Evolutionary conservation across 305 asterid species (phyloP), one percentile per base, ranked within the genome.

Genomic region (Fraxinus platypoda): DNA sequence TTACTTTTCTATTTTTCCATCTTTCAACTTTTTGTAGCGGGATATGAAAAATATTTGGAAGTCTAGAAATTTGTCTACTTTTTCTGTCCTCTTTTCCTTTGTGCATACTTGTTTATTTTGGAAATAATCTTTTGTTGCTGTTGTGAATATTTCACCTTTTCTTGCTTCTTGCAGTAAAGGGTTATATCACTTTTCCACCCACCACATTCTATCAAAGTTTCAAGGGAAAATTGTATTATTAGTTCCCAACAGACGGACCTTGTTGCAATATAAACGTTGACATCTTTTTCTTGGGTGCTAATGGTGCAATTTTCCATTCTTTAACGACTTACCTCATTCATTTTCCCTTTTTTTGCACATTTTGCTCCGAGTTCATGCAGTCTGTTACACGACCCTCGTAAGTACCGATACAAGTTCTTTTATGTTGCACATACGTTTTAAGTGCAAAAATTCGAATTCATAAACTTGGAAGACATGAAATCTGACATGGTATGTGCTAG

Each of bases 91-190:
- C 26, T 54, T 23, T 8, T 62, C 30, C 31, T 0, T 68, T 68
- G 74, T 13, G 35, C 74, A 28, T 68, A 13, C 1, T 26, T 13
- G 21, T 68, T 26, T 26, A 13, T 28, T 68, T 30, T 28, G 74
- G 11, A 68, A 68, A 68, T 68, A 30, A 15, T 68, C 35, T 23
- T 8, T 23, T 64, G 73, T 64, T 3, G 66, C 64, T 64, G 72
- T 26, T 2, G 72, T 64, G 72, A 6, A 64, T 64, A 68, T 94
- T 38, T 95, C 98, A 0, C 92, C 97, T 21, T 95, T 95, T 85
- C 98, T 91, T 82, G 97, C 98, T 0, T 94, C 94, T 31, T 89
- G 98, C 71, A 89, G 66, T 6, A 6, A n/a, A n/a, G 11, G 26
- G 12, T 54, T 54, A 1, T 52, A 17, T 52, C 8, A 6, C 25